Evolutionary conservation across 2,329 filamentous ascomycete genomes (phyloP), one percentile per base, ranked within the genome.

Genomic region (Septoria linicola): DNA sequence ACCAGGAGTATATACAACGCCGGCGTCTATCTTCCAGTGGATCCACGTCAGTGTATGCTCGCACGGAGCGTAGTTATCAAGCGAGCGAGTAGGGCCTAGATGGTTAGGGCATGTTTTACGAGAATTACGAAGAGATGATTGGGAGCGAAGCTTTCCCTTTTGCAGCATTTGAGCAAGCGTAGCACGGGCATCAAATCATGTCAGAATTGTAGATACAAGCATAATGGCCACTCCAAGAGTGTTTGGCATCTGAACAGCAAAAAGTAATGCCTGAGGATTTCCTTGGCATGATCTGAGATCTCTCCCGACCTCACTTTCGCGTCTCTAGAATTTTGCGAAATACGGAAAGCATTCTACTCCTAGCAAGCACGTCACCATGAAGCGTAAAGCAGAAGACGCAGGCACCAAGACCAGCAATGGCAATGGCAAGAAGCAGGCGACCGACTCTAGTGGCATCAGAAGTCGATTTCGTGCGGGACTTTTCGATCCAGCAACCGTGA

Each of bases 381-480:
- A 76, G 65, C 72, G 73, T 54, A 76, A 76, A 60, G 72, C 69
- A 37, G 68, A 72, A 20, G 61, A 66, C 20, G 37, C 39, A 2
- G 40, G 23, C 6, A 41, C 37, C 1, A 54, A 61, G 43, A 45
- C 61, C 49, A 37, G 58, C 55, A 71, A 70, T 63, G 68, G 69
- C 59, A 66, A 66, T 54, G 61, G 62, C 42, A 75, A 75, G 61
- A 74, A 74, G 59, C 68, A 59, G 40, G 60, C 62, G n/a, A 61
- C 49, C 52, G 70, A 72, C 35, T 54, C 55, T 51, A 66, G 65
- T 40, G 64, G 66, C 49, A 64, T 80, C 44, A 74, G 78, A 60
- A 70, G 76, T 54, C 76, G 82, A 37, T 89, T 89, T 67, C 79
- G 83, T 48, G 74, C 78, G 46, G 83, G 81, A 4, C 79, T 89